Percentiles rank a stretch among this genome's conserved stretches.
Conservation (phyloP, 306 rosid species). For the Adenanthera pavonina region DNA sequence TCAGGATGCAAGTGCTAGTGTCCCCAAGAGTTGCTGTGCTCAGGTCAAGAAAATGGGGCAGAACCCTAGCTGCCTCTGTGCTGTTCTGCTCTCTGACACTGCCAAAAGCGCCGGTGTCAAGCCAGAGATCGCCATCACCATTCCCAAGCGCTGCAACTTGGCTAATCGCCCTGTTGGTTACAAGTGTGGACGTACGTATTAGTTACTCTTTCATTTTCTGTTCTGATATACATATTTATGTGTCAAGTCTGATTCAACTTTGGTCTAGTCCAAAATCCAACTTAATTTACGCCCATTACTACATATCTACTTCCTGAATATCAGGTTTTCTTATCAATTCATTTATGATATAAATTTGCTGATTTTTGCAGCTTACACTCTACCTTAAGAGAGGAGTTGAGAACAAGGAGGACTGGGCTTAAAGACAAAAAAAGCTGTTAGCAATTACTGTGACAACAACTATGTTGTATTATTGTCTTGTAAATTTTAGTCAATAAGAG, state of each 20-base stretch:
- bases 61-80: slow-evolving; percentile 64
- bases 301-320: not conserved
- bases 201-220: not conserved
- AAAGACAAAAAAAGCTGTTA: slow-evolving; percentile 25
- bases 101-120: slow-evolving; percentile 54
- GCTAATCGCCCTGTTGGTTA: slow-evolving; percentile 67
- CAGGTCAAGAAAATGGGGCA: slow-evolving; percentile 54
- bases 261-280: not conserved
- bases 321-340: not conserved
- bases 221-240: not conserved
- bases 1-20: slow-evolving; percentile 56
- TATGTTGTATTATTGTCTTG: slow-evolving; percentile 34
- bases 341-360: slow-evolving; percentile 6
- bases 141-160: slow-evolving; percentile 73
- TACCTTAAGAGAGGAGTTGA: slow-evolving; percentile 50
- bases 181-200: slow-evolving; percentile 68
- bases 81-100: slow-evolving; percentile 59
- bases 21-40: slow-evolving; percentile 54
- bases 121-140: slow-evolving; percentile 57
- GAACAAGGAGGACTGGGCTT: slow-evolving; percentile 24
- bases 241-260: not conserved
- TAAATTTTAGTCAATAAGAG: slow-evolving; percentile 42
- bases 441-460: slow-evolving; percentile 34
- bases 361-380: slow-evolving; percentile 63
- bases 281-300: not conserved